phyloP scores from a whole-genome alignment of 257 asterid genomes.

The Przewalskia tangutica region DNA sequence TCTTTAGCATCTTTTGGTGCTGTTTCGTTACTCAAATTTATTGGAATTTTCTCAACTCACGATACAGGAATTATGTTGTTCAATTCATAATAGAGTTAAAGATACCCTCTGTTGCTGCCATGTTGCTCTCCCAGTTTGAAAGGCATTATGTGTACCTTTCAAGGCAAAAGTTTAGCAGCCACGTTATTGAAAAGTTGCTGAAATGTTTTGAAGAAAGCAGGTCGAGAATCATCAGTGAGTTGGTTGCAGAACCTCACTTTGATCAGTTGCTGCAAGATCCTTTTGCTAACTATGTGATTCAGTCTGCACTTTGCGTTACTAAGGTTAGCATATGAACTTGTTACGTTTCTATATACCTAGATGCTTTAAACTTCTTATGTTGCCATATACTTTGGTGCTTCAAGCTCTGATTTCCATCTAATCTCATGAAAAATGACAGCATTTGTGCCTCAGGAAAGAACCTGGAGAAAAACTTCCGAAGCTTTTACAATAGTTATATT shows the following conservation, averaged over 20 bases:
- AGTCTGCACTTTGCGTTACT: conserved; percentile 32
- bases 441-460: not conserved
- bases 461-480: not conserved
- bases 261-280: conserved; percentile 34
- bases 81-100: conserved; percentile 30
- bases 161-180: conserved; percentile 39
- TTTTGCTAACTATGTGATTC: conserved; percentile 36
- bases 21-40: not conserved
- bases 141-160: conserved; percentile 28
- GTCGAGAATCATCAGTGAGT: conserved; percentile 18
- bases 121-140: conserved; percentile 24
- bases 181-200: conserved; percentile 34
- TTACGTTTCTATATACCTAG: not conserved
- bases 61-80: conserved; percentile 41
- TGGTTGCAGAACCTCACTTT: conserved; percentile 21
- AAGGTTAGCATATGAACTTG: conserved; percentile 14
- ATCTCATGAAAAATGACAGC: not conserved
- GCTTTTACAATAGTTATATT: not conserved
- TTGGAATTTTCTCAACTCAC: not conserved
- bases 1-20: not conserved
- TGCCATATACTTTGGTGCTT: not conserved
- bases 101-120: conserved; percentile 18
- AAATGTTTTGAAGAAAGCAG: conserved; percentile 18
- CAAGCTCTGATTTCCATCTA: not conserved
- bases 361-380: not conserved